phyloP scores from a whole-genome alignment of 1,284 basidiomycete species.

The Papiliotrema flavescens region DNA sequence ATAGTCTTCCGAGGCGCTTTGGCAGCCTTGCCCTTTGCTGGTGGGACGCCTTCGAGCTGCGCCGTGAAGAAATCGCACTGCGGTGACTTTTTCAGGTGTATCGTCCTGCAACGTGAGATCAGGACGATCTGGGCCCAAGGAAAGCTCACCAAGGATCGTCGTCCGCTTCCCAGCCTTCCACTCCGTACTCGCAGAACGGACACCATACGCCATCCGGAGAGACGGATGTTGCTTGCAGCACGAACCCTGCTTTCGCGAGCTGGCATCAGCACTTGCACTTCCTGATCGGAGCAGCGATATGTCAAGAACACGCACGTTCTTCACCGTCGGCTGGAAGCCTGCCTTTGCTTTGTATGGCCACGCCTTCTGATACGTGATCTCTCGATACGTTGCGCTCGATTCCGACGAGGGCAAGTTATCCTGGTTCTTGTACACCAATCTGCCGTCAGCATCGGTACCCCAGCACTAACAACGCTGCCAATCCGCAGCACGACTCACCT shows the following conservation, averaged over 20 bases:
- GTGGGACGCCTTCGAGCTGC: not conserved
- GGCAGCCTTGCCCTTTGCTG: not conserved
- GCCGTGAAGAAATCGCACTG: conserved; percentile 9
- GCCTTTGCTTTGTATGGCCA: conserved; percentile 69
- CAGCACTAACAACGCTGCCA: no score
- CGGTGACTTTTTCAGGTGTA: conserved; percentile 1
- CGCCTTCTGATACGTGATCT: conserved; percentile 63
- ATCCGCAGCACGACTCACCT: conserved; percentile 3
- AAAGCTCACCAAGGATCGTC: conserved; percentile 68
- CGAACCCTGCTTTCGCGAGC: conserved; percentile 81
- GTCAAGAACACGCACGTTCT: conserved; percentile 54
- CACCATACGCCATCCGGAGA: conserved; percentile 70
- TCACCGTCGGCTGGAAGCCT: conserved; percentile 65
- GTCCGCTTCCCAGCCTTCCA: conserved; percentile 73
- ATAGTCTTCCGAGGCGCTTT: not conserved
- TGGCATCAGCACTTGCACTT: conserved; percentile 36
- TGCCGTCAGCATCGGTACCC: conserved; percentile 29
- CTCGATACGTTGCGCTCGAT: conserved; percentile 63
- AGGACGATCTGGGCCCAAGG: not conserved
- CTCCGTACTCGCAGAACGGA: conserved; percentile 67
- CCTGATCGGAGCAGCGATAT: not conserved
- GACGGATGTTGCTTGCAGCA: conserved; percentile 61
- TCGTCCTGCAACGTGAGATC: not conserved
- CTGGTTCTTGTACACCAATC: conserved; percentile 58
- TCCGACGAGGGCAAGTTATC: conserved; percentile 63